Evolutionary conservation across 176 grass and related monocot genomes (phyloP).

Genomic region (Tuctoria greenei): DNA sequence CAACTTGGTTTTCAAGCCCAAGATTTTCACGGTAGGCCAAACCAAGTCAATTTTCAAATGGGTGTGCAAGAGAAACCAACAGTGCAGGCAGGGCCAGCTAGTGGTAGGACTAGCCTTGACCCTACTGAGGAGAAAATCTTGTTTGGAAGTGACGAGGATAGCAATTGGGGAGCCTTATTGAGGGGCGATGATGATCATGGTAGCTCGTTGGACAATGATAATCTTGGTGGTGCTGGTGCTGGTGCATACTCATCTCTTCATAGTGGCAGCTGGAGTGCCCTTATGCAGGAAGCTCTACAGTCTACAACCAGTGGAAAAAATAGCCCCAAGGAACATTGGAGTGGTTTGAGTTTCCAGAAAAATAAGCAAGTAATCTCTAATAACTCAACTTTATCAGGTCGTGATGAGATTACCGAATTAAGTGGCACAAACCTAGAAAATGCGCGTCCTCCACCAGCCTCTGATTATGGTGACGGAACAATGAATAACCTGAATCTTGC

Average conservation of each 20-base stretch:
- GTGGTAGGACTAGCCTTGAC: conserved; percentile 75
- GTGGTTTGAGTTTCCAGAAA: conserved; percentile 71
- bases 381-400: conserved; percentile 34
- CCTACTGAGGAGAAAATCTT: conserved; percentile 89
- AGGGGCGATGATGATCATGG: conserved; percentile 52
- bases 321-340: conserved; percentile 83
- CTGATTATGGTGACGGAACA: conserved; percentile 43
- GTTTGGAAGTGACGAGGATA: conserved; percentile 67
- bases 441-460: conserved; percentile 36
- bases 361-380: conserved; percentile 44
- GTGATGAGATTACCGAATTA: conserved; percentile 40
- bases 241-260: conserved; percentile 68
- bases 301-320: conserved; percentile 72
- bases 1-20: conserved; percentile 55
- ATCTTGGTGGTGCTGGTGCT: conserved; percentile 53
- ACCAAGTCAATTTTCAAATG: conserved; percentile 46
- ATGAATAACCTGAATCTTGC: conserved; percentile 51
- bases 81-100: conserved; percentile 47
- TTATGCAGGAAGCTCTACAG: conserved; percentile 94
- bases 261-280: conserved; percentile 95
- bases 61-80: conserved; percentile 58
- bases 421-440: conserved; percentile 44
- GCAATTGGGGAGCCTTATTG: conserved; percentile 78
- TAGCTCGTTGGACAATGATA: conserved; percentile 58
- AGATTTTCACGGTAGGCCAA: conserved; percentile 53